These are phyloP conservation scores for Diutina ranongensis DNA, from an alignment of 1,139 yeast species.

Conservation along the genomic window DNA sequence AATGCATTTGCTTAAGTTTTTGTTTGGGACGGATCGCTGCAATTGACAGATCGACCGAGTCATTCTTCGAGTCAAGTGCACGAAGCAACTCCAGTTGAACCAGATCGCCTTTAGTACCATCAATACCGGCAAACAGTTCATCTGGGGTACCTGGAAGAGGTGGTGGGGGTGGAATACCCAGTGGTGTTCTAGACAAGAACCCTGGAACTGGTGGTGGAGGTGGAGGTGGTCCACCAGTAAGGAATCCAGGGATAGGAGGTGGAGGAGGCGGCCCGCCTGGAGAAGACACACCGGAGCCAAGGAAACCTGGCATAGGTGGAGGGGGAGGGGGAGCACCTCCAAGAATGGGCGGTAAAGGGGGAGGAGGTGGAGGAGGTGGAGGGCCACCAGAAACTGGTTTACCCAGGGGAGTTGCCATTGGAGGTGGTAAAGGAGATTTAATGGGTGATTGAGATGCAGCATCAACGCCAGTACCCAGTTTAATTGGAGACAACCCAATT, in stretches of 20 bases:
- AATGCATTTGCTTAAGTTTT: conserved; percentile 84
- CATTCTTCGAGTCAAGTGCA: too few relatives aligned
- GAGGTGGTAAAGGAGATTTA: too few relatives aligned
- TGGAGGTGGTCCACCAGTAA: neutral
- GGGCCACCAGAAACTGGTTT: neutral
- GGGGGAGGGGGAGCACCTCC: conserved; percentile 10
- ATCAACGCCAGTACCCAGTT: too few relatives aligned
- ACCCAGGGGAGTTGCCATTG: too few relatives aligned
- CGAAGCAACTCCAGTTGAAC: neutral
- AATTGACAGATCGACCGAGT: neutral
- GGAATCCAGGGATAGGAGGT: conserved; percentile 1
- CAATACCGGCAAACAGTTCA: neutral
- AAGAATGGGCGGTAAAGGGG: conserved; percentile 22
- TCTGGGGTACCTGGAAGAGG: neutral
- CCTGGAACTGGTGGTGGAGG: conserved; percentile 8
- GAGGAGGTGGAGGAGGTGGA: conserved; percentile 6
- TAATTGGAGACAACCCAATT: neutral
- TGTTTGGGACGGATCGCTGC: conserved; percentile 37
- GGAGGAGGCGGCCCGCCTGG: conserved; percentile 8
- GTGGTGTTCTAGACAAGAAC: neutral
- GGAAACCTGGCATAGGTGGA: conserved; percentile 8
- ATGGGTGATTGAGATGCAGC: too few relatives aligned
- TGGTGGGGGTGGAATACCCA: conserved; percentile 1
- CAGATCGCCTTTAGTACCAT: neutral
- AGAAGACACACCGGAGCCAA: neutral